Percentiles rank a stretch among this genome's conserved stretches.
Conservation (phyloP, 192 early-diverging fungal genomes). For the Funneliformis mosseae region DNA sequence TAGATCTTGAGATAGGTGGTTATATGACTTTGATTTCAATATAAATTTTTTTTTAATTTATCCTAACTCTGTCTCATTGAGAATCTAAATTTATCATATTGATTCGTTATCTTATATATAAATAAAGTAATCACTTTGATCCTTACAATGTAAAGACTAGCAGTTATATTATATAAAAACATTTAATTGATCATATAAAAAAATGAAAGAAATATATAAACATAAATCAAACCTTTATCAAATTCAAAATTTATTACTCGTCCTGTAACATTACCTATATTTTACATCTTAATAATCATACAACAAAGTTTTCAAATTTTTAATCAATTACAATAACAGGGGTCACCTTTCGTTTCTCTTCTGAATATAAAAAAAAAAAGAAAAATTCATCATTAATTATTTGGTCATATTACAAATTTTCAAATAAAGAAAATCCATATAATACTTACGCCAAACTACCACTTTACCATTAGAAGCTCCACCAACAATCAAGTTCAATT, state of each 20-base stretch:
- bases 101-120: too few relatives aligned
- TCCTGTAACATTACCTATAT: neutral
- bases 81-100: too few relatives aligned
- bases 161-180: too few relatives aligned
- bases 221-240: too few relatives aligned
- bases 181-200: neutral
- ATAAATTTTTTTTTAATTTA: too few relatives aligned
- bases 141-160: too few relatives aligned
- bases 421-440: neutral
- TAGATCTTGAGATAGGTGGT: too few relatives aligned
- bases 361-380: neutral
- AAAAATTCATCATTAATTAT: neutral
- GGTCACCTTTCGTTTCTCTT: neutral
- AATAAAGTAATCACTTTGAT: too few relatives aligned
- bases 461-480: slow-evolving; percentile 64
- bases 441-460: slow-evolving; percentile 49
- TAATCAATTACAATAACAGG: neutral
- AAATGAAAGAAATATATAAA: neutral
- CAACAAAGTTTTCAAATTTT: neutral
- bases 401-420: neutral
- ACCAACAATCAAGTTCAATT: slow-evolving; percentile 46
- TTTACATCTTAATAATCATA: neutral
- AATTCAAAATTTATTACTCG: neutral
- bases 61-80: too few relatives aligned
- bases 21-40: too few relatives aligned